Evolutionary conservation across 202 grass and related monocot species (phyloP).

Genomic region (Panicum hallii): DNA sequence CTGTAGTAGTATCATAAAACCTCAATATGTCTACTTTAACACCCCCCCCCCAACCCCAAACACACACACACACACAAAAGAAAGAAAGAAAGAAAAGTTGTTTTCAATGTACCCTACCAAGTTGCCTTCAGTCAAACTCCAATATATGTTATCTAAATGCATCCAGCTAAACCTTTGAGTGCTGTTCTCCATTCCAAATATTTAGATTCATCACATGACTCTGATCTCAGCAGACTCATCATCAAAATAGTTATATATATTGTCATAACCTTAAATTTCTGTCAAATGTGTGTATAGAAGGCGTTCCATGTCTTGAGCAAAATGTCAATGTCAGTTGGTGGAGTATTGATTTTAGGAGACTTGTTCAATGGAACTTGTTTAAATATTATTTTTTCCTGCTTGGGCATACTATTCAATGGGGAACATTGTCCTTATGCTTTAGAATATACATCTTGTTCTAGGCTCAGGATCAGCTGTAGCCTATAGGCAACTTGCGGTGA

Average conservation of each 20-base stretch:
- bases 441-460: background rate
- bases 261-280: background rate
- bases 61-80: no score
- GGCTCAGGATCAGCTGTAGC: background rate
- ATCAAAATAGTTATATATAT: background rate
- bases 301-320: background rate
- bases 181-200: no score
- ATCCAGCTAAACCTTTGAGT: background rate
- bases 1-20: background rate
- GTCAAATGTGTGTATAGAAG: background rate
- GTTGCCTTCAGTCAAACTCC: background rate
- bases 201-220: background rate
- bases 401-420: background rate
- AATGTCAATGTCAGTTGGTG: background rate
- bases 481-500: constrained; percentile 3
- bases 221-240: background rate
- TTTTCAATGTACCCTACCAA: background rate
- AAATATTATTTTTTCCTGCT: background rate
- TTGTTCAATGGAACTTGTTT: background rate
- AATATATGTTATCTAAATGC: background rate
- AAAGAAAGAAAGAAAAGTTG: no score
- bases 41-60: no score
- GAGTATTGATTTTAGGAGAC: background rate
- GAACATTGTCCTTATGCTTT: background rate
- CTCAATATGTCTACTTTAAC: background rate